Evolutionary conservation across 2,329 filamentous ascomycete species (phyloP).

Genomic region (Fusarium sulawesiense): DNA sequence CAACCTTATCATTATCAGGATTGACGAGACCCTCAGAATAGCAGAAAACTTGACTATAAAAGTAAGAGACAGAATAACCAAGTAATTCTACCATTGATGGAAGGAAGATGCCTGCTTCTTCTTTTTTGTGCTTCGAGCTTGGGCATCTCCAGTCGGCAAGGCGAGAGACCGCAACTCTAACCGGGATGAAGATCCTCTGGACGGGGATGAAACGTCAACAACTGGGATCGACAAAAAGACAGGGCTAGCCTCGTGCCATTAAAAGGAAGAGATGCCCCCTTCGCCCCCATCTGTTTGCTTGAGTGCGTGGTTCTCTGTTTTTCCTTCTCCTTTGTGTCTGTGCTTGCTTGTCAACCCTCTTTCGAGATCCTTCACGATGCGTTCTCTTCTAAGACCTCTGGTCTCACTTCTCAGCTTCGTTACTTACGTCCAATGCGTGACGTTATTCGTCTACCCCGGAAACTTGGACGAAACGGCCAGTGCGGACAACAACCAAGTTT

Average conservation of each 20-base stretch:
- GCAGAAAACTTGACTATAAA: neutral
- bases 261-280: neutral
- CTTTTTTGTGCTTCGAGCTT: neutral
- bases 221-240: neutral
- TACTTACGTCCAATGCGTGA: neutral
- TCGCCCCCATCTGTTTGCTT: neutral
- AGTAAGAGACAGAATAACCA: neutral
- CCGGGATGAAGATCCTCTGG: slow-evolving; percentile 1
- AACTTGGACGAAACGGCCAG: neutral
- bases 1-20: neutral
- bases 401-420: slow-evolving; percentile 1
- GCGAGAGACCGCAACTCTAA: neutral
- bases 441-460: slow-evolving; percentile 3
- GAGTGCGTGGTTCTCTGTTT: neutral
- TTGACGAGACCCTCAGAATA: neutral
- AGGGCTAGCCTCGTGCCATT: neutral
- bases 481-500: slow-evolving; percentile 2
- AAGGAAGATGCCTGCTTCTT: neutral
- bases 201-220: neutral
- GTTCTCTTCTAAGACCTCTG: slow-evolving; percentile 60
- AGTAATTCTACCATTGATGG: no score
- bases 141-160: neutral
- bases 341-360: neutral
- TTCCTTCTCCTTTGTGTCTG: neutral
- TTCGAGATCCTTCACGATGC: slow-evolving; percentile 44